A percentile compares a stretch with the other conserved stretches of the same genome.
These are phyloP conservation scores for Dipteronia sinensis DNA, from an alignment of 345 rosid species.

Conservation along the genomic window DNA sequence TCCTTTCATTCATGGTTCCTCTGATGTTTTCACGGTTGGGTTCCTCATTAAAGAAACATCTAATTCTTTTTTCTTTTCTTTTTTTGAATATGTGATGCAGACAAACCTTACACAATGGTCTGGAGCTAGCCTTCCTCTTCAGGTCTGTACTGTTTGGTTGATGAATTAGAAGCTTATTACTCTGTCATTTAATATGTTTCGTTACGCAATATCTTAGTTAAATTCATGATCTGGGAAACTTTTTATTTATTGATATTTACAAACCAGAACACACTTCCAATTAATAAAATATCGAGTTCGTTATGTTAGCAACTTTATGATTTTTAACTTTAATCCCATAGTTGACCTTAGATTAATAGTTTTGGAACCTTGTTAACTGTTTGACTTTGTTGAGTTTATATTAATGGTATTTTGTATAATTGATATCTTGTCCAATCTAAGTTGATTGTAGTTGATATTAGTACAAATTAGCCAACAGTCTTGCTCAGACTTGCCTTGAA, in stretches of 20 bases:
- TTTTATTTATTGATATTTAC: not conserved
- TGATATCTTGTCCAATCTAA: too few species aligned
- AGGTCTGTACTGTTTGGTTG: slow-evolving; percentile 47
- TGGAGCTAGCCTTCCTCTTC: slow-evolving; percentile 96
- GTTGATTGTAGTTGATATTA: too few species aligned
- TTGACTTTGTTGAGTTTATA: too few species aligned
- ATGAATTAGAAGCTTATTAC: not conserved
- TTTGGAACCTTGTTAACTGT: too few species aligned
- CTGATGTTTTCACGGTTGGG: slow-evolving; percentile 7
- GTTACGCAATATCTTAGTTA: not conserved
- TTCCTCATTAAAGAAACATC: slow-evolving; percentile 9
- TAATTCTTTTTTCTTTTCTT: not conserved
- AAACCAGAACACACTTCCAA: not conserved
- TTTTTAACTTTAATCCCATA: too few species aligned
- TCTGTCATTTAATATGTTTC: too few species aligned
- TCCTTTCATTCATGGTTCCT: not conserved
- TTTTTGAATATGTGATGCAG: slow-evolving; percentile 53
- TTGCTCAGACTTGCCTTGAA: not conserved
- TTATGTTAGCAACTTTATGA: too few species aligned
- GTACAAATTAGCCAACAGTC: too few species aligned
- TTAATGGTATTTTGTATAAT: too few species aligned
- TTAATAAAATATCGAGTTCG: not conserved
- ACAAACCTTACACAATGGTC: slow-evolving; percentile 93
- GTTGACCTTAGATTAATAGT: too few species aligned
- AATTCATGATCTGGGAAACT: not conserved